Evolutionary conservation across 2,329 filamentous ascomycete genomes (phyloP), one percentile per base, ranked within the genome.

Genomic region (Botrytis sinoallii): DNA sequence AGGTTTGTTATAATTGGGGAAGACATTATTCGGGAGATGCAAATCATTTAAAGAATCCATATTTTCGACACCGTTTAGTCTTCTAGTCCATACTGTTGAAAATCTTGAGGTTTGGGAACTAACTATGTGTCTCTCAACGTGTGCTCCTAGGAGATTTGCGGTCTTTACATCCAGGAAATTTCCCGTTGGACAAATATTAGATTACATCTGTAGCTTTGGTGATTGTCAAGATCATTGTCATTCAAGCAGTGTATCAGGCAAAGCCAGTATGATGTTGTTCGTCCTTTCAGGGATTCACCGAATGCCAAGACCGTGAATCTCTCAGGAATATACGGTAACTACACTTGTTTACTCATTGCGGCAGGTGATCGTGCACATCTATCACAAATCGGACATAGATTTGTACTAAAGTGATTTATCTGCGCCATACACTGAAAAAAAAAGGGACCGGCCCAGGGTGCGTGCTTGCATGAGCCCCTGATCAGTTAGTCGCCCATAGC

Each of bases 21-120:
- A n/a, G 1, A 2, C 10, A 6, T 25, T 12, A 14, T 52, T n/a
- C 0, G 4, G 22, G 22, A 6, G 10, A 14, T 52, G 25, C 2
- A 52, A n/a, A 52, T 14, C 4, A n/a, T 25, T 52, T 14, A 6
- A 14, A n/a, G 0, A 14, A n/a, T n/a, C 0, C 10, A 52, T 12
- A 14, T 2, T 6, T 52, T n/a, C 48, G 4, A n/a, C 22, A 14
- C 14, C 2, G 5, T 52, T 52, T n/a, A 12, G 48, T n/a, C 25
- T n/a, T 4, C 25, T n/a, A 12, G 22, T n/a, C 9, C 4, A n/a
- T 4, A 52, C 4, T 52, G 6, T n/a, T 52, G 4, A n/a, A 52
- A n/a, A 52, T 52, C 10, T n/a, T 6, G 25, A n/a, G 10, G 10
- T 14, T 25, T 5, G 25, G 48, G 48, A 10, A n/a, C 25, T 14